Conservation (phyloP, 805 yeast species). For the Ascoidea rubescens region DNA sequence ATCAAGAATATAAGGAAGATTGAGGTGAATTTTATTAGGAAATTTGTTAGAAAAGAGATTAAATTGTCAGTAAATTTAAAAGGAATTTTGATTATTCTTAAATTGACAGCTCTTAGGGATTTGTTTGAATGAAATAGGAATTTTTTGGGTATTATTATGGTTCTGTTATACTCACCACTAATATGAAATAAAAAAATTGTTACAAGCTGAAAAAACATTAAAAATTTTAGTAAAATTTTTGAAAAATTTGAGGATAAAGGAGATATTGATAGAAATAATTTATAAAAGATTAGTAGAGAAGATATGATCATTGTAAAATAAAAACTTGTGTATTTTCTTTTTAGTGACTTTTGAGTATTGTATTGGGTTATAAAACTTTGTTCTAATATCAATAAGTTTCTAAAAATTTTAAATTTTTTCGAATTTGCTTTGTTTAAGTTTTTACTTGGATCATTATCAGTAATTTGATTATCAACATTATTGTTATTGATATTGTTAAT, state of each 20-base stretch:
- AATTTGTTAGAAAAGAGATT: neutral
- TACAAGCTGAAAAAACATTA: constrained; percentile 46
- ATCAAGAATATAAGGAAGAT: constrained; percentile 1
- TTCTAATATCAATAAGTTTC: constrained; percentile 73
- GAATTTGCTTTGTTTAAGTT: neutral
- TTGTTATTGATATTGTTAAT: neutral
- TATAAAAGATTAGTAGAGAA: constrained; percentile 25
- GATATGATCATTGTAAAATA: constrained; percentile 26
- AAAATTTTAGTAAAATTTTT: constrained; percentile 29
- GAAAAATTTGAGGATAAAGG: constrained; percentile 25
- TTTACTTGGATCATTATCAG: neutral
- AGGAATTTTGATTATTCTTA: constrained; percentile 53
- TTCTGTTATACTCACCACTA: constrained; percentile 81
- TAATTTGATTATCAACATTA: too few species aligned
- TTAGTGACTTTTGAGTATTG: constrained; percentile 48
- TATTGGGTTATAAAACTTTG: constrained; percentile 77
- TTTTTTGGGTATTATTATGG: constrained; percentile 69
- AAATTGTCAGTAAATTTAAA: constrained; percentile 3
- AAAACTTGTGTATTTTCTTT: constrained; percentile 30
- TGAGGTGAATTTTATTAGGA: neutral
- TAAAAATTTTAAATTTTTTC: constrained; percentile 38
- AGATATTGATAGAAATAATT: constrained; percentile 19
- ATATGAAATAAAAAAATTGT: constrained; percentile 68
- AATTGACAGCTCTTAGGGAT: constrained; percentile 74
- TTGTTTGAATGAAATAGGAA: constrained; percentile 77